Evolutionary conservation across 1,139 yeast genomes (phyloP), one percentile per base, ranked within the genome.

Genomic region (Protomyces lactucae-debilis): DNA sequence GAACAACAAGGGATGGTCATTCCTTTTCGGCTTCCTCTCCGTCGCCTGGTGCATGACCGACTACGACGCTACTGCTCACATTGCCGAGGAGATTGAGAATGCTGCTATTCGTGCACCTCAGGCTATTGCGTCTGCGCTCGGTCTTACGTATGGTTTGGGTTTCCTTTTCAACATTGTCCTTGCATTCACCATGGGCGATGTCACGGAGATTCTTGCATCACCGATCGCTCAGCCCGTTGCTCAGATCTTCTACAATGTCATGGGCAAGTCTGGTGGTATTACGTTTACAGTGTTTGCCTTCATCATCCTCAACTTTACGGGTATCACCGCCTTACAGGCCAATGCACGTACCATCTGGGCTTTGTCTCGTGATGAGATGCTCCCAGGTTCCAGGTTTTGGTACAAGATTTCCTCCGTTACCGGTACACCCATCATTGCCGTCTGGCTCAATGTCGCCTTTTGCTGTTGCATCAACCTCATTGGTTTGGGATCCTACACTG

Each of bases 281-380:
- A 75, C 69, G 3, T 69, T 75, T 66, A 74, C 74, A 69, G 57
- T 71, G 9, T 63, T 74, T 63, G 68, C 74, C 66, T 68, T 71
- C 45, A 67, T 74, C 40, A 70, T 75, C 28, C 76, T 73, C 65
- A 74, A 75, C 72, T 82, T 86, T 64, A 86, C 86, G 89, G 90
- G 89, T 3, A 78, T 83, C 16, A 81, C 85, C 0, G 78, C 82
- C 0, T 79, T 88, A 40, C 88, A 95, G 0, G 88, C 96, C 0
- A 92, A 95, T 0, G 88, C 96, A 5, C 83, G 97, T 77, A 85
- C 89, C 43, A 87, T 92, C 0, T 90, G 85, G 77, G 90, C 95
- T 14, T 85, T 90, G 76, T 89, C 96, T 61, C 83, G 97, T 75
- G 97, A 90, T 73, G 91, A 88, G 55, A 96, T 95, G 0, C 76